Evolutionary conservation across 768 basidiomycete species (phyloP), one percentile per base, ranked within the genome.

Genomic region (Leccinum fibrillosum): DNA sequence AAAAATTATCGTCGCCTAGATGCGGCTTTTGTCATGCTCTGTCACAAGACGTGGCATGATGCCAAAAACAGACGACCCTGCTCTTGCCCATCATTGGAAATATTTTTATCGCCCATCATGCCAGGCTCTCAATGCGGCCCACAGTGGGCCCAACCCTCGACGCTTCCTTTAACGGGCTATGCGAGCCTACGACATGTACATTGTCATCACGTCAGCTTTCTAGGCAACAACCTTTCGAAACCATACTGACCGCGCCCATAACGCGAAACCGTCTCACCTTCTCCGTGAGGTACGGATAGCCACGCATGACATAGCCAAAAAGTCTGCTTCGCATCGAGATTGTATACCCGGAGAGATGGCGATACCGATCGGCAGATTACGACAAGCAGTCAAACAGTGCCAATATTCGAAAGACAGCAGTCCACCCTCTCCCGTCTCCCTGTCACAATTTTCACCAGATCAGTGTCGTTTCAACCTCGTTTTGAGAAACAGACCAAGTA

Each of bases 241-340:
- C 39, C 49, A 21, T 7, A 25, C 47, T 48, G 25, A 3, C 32
- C 30, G 57, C 57, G 55, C 57, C 55, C 57, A 58, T 58, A 49
- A 49, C 17, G 23, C 57, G 49, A 37, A 30, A 56, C 39, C 9
- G 56, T 32, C 30, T 57, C 55, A 56, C 25, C 25, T 49, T 28
- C 15, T 26, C 48, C 48, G 48, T 19, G 51, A 39, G 51, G 34
- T 52, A 37, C 49, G 34, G 32, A 37, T 34, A n/a, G 49, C 11
- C 49, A 28, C 10, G 26, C 26, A 49, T 49, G 54, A 55, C 55
- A 54, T 55, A 44, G 52, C 56, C 56, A 57, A 57, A 55, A 57
- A 35, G 53, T 57, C 26, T 47, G 55, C 55, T 32, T 39, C n/a
- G 17, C 39, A 26, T n/a, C 30, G 53, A 56, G 21, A 55, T 51